Percentiles rank a stretch among this genome's conserved stretches.
Conservation (phyloP, 2,329 filamentous ascomycete species). For the Plenodomus lindquistii region DNA sequence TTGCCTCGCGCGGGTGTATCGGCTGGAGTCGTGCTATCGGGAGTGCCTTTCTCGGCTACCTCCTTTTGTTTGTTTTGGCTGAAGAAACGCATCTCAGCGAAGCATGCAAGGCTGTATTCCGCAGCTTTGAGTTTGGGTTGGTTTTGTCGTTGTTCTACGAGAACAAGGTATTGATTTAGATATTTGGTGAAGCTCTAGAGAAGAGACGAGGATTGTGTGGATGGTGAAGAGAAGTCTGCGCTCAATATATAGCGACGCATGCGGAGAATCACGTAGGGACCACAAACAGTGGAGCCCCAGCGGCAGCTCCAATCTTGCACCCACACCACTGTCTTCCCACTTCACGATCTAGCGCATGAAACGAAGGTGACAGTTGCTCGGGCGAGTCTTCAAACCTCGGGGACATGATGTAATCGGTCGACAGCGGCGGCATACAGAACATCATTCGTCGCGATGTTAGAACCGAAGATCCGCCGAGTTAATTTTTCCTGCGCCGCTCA, state of each 20-base stretch:
- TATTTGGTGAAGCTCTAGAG: constrained; percentile 7
- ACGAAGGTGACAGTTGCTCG: constrained; percentile 17
- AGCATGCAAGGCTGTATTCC: background rate
- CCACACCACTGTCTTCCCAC: constrained; percentile 19
- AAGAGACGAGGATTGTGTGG: constrained; percentile 13
- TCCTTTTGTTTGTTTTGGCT: constrained; percentile 15
- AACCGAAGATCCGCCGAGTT: constrained; percentile 11
- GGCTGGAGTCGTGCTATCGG: constrained; percentile 25
- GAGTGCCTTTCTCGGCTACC: constrained; percentile 30
- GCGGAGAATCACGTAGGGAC: constrained; percentile 20
- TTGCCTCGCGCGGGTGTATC: constrained; percentile 30
- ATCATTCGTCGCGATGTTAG: background rate
- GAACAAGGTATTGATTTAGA: constrained; percentile 4
- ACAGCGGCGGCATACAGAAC: background rate
- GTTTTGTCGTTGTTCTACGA: background rate
- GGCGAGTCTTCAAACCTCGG: constrained; percentile 21
- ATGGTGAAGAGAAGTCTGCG: constrained; percentile 19
- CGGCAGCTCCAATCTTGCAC: constrained; percentile 18
- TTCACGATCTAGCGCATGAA: constrained; percentile 11
- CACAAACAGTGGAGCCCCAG: constrained; percentile 27
- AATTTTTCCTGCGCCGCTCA: constrained; percentile 16
- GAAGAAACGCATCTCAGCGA: constrained; percentile 26
- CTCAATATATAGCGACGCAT: constrained; percentile 22
- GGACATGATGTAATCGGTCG: constrained; percentile 25
- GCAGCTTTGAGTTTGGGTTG: too few species aligned